A percentile compares a stretch with the other conserved stretches of the same genome.
Evolutionary conservation across 108 stramenopile genomes (phyloP).

Genomic region (Skeletonema menzelii): DNA sequence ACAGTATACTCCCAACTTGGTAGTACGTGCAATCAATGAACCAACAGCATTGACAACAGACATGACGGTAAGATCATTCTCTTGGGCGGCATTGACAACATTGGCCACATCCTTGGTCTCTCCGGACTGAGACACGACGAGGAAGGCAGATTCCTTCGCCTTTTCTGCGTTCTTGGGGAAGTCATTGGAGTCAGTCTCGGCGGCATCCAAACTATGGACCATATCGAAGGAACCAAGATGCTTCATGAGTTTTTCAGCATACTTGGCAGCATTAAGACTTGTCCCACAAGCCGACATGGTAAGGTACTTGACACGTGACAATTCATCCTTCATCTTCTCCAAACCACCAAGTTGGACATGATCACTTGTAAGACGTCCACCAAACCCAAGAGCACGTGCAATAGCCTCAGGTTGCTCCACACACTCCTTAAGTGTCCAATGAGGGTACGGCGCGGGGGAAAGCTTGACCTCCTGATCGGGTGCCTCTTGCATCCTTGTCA

Average conservation of each 20-base stretch:
- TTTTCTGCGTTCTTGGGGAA: constrained; percentile 63
- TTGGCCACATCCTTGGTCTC: constrained; percentile 98
- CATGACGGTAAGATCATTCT: constrained; percentile 81
- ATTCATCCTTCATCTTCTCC: constrained; percentile 70
- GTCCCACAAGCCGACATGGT: constrained; percentile 96
- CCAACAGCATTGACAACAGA: constrained; percentile 98
- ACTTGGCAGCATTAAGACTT: constrained; percentile 90
- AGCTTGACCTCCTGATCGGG: constrained; percentile 94
- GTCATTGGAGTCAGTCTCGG: constrained; percentile 88
- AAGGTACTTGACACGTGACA: constrained; percentile 83
- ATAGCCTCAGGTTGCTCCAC: constrained; percentile 96
- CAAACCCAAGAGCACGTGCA: constrained; percentile 90
- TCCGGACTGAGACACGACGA: constrained; percentile 96
- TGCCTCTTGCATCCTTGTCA: constrained; percentile 83
- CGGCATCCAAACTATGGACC: constrained; percentile 89
- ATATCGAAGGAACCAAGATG: constrained; percentile 93
- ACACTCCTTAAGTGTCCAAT: constrained; percentile 94
- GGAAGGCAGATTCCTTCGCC: constrained; percentile 66
- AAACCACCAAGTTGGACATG: constrained; percentile 84
- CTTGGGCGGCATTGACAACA: constrained; percentile 83
- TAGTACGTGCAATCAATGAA: constrained; percentile 94
- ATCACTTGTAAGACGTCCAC: constrained; percentile 77
- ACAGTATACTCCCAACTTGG: constrained; percentile 97
- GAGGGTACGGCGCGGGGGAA: constrained; percentile 91
- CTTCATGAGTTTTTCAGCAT: constrained; percentile 98